Evolutionary conservation across 768 basidiomycete species (phyloP).

Genomic region (Calocera viscosa): DNA sequence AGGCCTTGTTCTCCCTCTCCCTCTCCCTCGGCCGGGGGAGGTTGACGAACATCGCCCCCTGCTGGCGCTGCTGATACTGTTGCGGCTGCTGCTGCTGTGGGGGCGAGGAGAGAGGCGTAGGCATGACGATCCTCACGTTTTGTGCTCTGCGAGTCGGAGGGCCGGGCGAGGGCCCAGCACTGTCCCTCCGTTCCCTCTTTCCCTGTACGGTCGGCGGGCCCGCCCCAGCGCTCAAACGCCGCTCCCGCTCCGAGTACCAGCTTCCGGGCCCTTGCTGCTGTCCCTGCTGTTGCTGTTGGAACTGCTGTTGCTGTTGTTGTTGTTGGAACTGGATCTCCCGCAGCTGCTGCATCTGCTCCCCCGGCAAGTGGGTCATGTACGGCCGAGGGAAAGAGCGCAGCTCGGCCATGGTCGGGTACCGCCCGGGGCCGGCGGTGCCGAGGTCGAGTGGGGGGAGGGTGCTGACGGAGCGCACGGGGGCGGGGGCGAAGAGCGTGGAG

Average conservation of each 20-base stretch:
- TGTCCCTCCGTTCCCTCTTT: conserved; percentile 2
- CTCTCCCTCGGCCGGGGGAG: background rate
- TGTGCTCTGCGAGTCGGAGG: background rate
- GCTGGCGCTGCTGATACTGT: background rate
- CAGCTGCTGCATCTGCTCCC: background rate
- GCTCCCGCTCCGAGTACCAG: background rate
- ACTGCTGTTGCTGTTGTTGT: too few species aligned
- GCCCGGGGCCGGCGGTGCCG: background rate
- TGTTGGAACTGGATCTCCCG: too few species aligned
- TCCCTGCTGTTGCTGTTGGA: too few species aligned
- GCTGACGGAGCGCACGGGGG: background rate
- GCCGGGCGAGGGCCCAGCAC: background rate
- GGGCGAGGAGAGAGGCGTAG: background rate
- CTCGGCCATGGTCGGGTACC: background rate
- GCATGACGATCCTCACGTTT: background rate
- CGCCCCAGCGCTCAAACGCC: background rate
- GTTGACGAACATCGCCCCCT: background rate
- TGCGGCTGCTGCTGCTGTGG: background rate
- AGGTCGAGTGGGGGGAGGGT: background rate
- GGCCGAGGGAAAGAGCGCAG: background rate
- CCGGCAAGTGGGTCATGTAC: background rate
- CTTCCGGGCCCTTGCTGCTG: background rate
- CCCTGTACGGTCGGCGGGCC: conserved; percentile 1
- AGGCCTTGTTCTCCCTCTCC: background rate
- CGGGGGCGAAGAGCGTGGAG: conserved; percentile 1